phyloP scores from a whole-genome alignment of 495 filamentous ascomycete genomes.

The Penicillium samsonianum region DNA sequence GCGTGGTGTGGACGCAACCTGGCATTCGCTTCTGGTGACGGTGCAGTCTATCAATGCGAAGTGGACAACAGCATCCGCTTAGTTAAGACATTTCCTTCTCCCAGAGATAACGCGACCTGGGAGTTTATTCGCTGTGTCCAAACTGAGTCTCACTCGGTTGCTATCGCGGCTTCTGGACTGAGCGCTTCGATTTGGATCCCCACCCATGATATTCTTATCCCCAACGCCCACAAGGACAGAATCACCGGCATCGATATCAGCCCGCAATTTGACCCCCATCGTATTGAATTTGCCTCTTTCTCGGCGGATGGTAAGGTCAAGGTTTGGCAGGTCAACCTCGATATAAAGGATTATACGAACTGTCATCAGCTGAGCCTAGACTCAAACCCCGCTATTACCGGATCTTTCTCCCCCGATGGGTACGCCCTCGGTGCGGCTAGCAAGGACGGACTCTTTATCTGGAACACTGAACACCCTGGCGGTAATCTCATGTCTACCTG shows the following conservation, averaged over 20 bases:
- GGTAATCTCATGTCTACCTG: constrained; percentile 67
- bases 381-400: constrained; percentile 56
- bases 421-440: constrained; percentile 69
- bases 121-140: constrained; percentile 40
- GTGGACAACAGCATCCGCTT: constrained; percentile 44
- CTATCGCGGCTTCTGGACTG: constrained; percentile 39
- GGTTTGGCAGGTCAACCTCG: constrained; percentile 67
- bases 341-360: constrained; percentile 60
- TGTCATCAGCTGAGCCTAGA: constrained; percentile 48
- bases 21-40: constrained; percentile 44
- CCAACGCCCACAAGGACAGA: constrained; percentile 43
- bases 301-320: constrained; percentile 63
- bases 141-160: constrained; percentile 29
- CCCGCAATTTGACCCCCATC: constrained; percentile 31
- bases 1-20: constrained; percentile 39
- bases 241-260: constrained; percentile 52
- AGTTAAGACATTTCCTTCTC: constrained; percentile 37
- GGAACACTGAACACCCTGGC: constrained; percentile 65
- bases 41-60: constrained; percentile 45
- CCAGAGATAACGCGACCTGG: constrained; percentile 35
- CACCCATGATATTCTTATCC: constrained; percentile 44
- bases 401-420: constrained; percentile 73
- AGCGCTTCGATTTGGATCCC: constrained; percentile 44
- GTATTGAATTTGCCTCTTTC: constrained; percentile 46
- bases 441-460: constrained; percentile 64